Evolutionary conservation across 805 yeast species (phyloP).

Genomic region (Saturnispora zaruensis): DNA sequence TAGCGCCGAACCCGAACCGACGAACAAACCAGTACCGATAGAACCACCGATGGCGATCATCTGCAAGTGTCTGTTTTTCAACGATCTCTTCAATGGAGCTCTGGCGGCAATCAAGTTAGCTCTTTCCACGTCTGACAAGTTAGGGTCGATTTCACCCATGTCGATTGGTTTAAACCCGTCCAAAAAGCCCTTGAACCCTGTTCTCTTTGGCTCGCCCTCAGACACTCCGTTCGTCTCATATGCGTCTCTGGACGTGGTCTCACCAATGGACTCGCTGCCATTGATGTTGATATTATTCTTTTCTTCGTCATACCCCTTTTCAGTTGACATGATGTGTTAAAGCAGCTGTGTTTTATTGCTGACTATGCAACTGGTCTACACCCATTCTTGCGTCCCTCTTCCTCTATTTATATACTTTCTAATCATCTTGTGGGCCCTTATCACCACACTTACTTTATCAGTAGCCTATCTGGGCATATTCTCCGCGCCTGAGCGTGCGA

Average conservation of each 20-base stretch:
- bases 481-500: neutral
- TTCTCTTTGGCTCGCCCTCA: neutral
- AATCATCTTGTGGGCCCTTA: neutral
- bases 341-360: too few species aligned
- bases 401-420: neutral
- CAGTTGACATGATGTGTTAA: slow-evolving; percentile 10
- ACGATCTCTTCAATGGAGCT: slow-evolving; percentile 41
- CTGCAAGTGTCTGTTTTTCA: slow-evolving; percentile 60
- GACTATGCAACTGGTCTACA: too few species aligned
- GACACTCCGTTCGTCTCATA: neutral
- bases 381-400: neutral
- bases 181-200: slow-evolving; percentile 13
- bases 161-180: slow-evolving; percentile 28
- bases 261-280: slow-evolving; percentile 10
- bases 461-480: neutral
- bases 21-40: slow-evolving; percentile 77
- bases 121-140: slow-evolving; percentile 36
- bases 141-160: slow-evolving; percentile 35
- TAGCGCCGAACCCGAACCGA: slow-evolving; percentile 60
- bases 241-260: slow-evolving; percentile 8
- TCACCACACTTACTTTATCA: neutral
- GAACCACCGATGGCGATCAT: slow-evolving; percentile 82
- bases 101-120: slow-evolving; percentile 40
- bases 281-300: slow-evolving; percentile 20
- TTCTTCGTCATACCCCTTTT: slow-evolving; percentile 10